A percentile compares a stretch with the other conserved stretches of the same genome.
Conservation (phyloP, 2,329 filamentous ascomycete species). For the Herpomyces periplanetae region DNA sequence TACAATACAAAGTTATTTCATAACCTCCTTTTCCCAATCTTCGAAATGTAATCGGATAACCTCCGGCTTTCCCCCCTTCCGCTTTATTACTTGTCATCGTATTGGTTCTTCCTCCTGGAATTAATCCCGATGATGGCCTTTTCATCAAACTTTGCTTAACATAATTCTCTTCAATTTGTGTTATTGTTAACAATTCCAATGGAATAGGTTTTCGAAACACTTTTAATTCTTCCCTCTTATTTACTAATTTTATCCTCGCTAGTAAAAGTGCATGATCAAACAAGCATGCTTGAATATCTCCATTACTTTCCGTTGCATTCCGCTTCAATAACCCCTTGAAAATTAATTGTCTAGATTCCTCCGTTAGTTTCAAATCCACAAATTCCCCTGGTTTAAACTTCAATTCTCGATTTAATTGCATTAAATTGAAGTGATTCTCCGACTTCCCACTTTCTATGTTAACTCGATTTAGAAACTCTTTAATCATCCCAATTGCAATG, state of each 20-base stretch:
- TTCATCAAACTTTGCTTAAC: conserved; percentile 41
- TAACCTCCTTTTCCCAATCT: conserved; percentile 87
- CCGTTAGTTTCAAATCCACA: conserved; percentile 71
- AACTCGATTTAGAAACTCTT: conserved; percentile 48
- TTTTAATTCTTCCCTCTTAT: conserved; percentile 73
- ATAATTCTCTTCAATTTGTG: conserved; percentile 86
- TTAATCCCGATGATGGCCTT: conserved; percentile 49
- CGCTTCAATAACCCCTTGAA: conserved; percentile 89
- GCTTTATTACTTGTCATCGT: conserved; percentile 12
- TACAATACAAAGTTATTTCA: conserved; percentile 54
- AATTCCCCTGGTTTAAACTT: conserved; percentile 63
- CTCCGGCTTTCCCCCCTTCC: conserved; percentile 20
- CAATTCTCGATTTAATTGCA: conserved; percentile 59
- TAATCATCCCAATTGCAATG: conserved; percentile 49
- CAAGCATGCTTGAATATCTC: conserved; percentile 69
- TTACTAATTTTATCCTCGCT: conserved; percentile 57
- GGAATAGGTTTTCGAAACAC: conserved; percentile 87
- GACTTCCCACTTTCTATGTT: conserved; percentile 87
- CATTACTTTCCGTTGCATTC: conserved; percentile 32
- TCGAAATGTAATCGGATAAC: conserved; percentile 77
- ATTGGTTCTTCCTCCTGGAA: conserved; percentile 15
- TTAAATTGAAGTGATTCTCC: conserved; percentile 83
- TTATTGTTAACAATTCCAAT: conserved; percentile 59
- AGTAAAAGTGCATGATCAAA: conserved; percentile 85
- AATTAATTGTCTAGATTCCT: conserved; percentile 63